Conservation (phyloP, 148 eudicot genomes). For the Rhododendron griersonianum region DNA sequence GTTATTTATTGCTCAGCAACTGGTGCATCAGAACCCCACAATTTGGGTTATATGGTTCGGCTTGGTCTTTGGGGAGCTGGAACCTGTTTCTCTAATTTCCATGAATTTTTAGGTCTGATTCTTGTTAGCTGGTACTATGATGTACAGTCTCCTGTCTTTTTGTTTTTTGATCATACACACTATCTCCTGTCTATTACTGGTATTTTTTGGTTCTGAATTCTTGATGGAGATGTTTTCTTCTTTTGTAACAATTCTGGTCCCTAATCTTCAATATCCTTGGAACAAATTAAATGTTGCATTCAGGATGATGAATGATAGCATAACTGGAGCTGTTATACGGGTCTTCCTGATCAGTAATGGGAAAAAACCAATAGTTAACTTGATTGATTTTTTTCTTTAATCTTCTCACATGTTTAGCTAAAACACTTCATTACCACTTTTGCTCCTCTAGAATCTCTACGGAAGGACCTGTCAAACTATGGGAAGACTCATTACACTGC, state of each 20-base stretch:
- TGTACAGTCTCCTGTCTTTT: background rate
- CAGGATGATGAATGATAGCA: background rate
- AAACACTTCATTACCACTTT: background rate
- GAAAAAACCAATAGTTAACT: background rate
- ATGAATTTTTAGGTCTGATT: slow-evolving; percentile 75
- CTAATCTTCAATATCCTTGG: background rate
- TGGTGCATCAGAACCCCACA: slow-evolving; percentile 98
- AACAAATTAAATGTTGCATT: background rate
- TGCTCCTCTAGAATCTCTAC: background rate
- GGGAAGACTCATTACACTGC: background rate
- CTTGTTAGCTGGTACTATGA: background rate
- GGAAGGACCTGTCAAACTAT: background rate
- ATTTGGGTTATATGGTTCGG: slow-evolving; percentile 98
- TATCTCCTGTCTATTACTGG: background rate
- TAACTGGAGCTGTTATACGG: background rate
- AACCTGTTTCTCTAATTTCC: slow-evolving; percentile 71
- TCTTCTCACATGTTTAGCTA: background rate
- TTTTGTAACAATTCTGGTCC: slow-evolving; percentile 1
- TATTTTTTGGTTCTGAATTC: background rate
- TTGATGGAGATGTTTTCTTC: background rate
- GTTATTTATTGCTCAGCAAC: slow-evolving; percentile 98
- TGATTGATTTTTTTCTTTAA: background rate
- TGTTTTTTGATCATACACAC: background rate
- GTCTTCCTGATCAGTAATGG: background rate
- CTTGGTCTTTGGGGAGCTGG: slow-evolving; percentile 99